Evolutionary conservation across 140 eudicot genomes (phyloP).

Genomic region (Erigeron philadelphicus): DNA sequence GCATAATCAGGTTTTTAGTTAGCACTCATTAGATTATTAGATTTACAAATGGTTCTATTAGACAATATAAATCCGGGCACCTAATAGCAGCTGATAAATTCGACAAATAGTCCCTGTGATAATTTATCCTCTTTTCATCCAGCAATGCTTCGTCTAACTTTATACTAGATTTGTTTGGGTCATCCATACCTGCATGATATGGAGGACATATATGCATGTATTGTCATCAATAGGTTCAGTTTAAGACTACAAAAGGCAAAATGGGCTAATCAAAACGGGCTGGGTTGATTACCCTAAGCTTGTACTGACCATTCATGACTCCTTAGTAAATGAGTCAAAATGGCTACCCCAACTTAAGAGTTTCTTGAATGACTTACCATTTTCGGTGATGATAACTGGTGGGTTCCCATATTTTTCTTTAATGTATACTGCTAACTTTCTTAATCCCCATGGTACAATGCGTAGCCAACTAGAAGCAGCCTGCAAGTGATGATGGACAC

Average conservation of each 20-base stretch:
- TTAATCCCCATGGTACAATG: constrained; percentile 92
- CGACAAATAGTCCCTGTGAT: constrained; percentile 75
- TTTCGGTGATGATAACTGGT: constrained; percentile 77
- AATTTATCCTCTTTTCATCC: constrained; percentile 76
- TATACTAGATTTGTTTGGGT: constrained; percentile 41
- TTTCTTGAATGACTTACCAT: constrained; percentile 40
- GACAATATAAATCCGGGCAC: constrained; percentile 26
- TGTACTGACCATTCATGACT: background rate
- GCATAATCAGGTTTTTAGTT: constrained; percentile 23
- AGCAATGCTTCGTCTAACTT: constrained; percentile 53
- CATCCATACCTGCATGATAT: constrained; percentile 77
- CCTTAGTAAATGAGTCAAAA: background rate
- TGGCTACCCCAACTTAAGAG: background rate
- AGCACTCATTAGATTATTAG: background rate
- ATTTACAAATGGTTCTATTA: background rate
- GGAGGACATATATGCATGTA: background rate
- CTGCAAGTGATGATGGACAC: constrained; percentile 30
- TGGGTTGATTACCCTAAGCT: too few species aligned
- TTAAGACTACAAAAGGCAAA: too few species aligned
- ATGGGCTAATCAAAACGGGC: too few species aligned
- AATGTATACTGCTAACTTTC: constrained; percentile 52
- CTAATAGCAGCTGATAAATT: constrained; percentile 93
- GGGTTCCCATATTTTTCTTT: constrained; percentile 80
- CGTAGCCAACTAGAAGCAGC: constrained; percentile 75
- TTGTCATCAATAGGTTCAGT: background rate